Percentiles rank a stretch among this genome's conserved stretches.
phyloP scores from a whole-genome alignment of 805 yeast species.

The Tetrapisispora phaffii region DNA sequence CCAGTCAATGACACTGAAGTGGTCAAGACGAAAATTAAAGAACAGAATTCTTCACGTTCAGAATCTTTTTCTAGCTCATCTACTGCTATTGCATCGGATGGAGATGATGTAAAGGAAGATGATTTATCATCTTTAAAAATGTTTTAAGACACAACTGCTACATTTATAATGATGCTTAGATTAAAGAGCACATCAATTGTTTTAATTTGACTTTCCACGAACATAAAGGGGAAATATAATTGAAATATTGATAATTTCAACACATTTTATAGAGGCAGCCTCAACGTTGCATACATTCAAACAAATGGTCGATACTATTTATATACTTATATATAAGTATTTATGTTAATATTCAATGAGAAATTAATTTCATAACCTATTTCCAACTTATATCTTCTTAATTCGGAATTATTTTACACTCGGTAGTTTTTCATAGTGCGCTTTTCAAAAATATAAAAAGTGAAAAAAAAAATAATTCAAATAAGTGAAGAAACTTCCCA shows the following conservation, averaged over 20 bases:
- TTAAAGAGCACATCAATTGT: background rate
- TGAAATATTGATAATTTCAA: background rate
- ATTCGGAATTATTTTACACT: background rate
- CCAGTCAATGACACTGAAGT: background rate
- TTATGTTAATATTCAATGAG: conserved; percentile 1
- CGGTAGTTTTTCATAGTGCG: background rate
- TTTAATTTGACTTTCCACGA: background rate
- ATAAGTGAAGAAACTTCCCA: too few species aligned
- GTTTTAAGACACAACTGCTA: background rate
- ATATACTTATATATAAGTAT: background rate
- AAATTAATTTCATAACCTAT: background rate
- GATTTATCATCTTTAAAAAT: conserved; percentile 3
- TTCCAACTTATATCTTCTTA: background rate
- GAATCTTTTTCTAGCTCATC: conserved; percentile 3
- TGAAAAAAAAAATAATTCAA: too few species aligned
- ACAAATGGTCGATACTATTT: background rate
- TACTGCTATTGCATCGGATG: conserved; percentile 1
- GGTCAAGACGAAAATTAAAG: background rate
- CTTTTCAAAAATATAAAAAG: too few species aligned
- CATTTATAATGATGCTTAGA: too few species aligned
- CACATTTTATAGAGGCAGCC: conserved; percentile 1
- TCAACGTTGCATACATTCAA: background rate
- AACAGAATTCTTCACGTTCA: background rate
- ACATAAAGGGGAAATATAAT: too few species aligned
- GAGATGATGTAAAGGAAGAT: background rate